Evolutionary conservation across 352 stramenopile species (phyloP), one percentile per base, ranked within the genome.

Genomic region (Globisporangium spinosum): DNA sequence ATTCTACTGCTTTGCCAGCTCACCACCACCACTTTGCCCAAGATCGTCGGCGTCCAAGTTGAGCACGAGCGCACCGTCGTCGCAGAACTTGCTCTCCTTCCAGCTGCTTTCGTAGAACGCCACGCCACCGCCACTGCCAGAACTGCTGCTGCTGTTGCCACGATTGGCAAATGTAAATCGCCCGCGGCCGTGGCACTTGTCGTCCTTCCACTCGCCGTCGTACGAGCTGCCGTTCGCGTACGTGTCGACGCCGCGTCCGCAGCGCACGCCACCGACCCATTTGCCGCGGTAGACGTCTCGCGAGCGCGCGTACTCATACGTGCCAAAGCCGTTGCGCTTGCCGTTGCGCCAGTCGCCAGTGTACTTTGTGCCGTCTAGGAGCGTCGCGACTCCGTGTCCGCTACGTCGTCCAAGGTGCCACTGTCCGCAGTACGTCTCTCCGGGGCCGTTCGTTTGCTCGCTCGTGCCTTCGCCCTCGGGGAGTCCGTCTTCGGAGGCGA

Each of bases 91-190:
- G 66, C 94, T 87, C 32, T 78, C 69, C 55, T 88, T 74, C 89
- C 89, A 97, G 55, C 94, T 79, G 23, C 91, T 90, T 49, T 90
- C 76, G 64, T 95, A 97, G 59, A 92, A 87, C 25, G 85, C 92
- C 13, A 85, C 70, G 66, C 95, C 9, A 12, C 94, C 20, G 4
- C 43, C 58, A 23, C 43, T 51, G 6, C 49, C 8, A 29, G 2
- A 2, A 8, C 49, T 27, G 4, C 20, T 32, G 1, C 22, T 49
- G 12, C 32, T 49, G 49, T 22, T 17, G 17, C 20, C 34, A 23
- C 13, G 51, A 17, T 12, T 27, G 6, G 76, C 58, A 61, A 93
- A 95, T 32, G 71, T 83, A 70, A 89, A 95, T 47, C 83, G 73
- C 0, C 91, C 91, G 22, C 78, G 60, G 27, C 91, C 90, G 61